Evolutionary conservation across 176 grass and related monocot species (phyloP), one percentile per base, ranked within the genome.

Genomic region (Lolium multiflorum): DNA sequence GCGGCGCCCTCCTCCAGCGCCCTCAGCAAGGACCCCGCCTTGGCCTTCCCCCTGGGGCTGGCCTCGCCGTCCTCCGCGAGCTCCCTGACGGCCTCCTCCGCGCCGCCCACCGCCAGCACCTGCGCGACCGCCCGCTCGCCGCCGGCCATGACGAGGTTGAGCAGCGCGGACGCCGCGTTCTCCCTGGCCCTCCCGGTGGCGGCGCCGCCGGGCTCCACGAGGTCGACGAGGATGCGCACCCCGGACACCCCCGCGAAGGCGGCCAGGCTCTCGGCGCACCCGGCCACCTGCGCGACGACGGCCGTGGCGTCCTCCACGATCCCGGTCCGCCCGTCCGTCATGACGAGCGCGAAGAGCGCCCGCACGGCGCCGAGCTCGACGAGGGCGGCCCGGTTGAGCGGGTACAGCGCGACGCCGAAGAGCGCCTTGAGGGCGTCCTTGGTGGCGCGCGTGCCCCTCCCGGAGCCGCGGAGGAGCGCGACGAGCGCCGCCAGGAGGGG

Each of bases 371-470:
- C 90, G 37, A 92, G 87, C 10, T 86, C 91, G 0, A 99, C 47
- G 1, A 99, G 81, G 6, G 73, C 7, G 0, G 90, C 81, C 13
- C 94, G 94, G 85, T 91, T 93, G 51, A 93, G 97, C 74, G 89
- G 90, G 84, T 97, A 83, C 14, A 96, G 82, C 6, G 92, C 87
- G 16, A 89, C 64, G 16, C 76, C 92, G 71, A 96, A 99, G 28
- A 99, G 85, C 21, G 97, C 97, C 87, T 93, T 99, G 39, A 99
- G 90, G 17, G 94, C 90, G 88, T 99, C 97, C 91, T 97, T 99
- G 35, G 89, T 87, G 38, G 89, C 79, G 43, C 97, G 94, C 4
- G 97, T 96, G 22, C 43, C 75, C 1, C 62, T 65, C 2, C 84
- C 20, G 22, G 15, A 15, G 2, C 71, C 25, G 25, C 87, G 92